Evolutionary conservation across 1,284 basidiomycete species (phyloP).

Genomic region (Microbotryum scabiosae): DNA sequence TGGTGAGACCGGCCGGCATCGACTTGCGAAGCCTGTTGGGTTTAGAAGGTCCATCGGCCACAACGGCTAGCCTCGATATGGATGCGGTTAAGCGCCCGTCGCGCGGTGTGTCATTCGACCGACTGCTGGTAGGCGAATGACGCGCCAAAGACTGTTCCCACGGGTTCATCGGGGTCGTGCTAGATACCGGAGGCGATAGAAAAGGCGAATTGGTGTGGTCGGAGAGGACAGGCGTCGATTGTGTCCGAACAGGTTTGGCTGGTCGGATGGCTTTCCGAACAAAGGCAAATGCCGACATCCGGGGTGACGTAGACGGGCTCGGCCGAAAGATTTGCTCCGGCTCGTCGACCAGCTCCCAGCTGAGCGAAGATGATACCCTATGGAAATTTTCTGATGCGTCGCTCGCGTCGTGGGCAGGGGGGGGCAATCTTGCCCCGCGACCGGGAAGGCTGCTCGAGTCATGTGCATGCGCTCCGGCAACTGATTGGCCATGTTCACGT

Average conservation of each 20-base stretch:
- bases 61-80: neutral
- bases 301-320: neutral
- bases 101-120: neutral
- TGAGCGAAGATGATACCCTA: neutral
- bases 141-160: neutral
- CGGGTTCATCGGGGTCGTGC: neutral
- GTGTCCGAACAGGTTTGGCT: neutral
- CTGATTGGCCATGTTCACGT: no score
- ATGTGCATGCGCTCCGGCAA: neutral
- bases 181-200: neutral
- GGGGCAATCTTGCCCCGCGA: neutral
- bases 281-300: conserved; percentile 5
- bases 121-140: no score
- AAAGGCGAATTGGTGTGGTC: neutral
- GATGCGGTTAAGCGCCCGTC: neutral
- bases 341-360: conserved; percentile 8
- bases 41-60: conserved; percentile 2
- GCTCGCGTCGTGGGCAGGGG: neutral
- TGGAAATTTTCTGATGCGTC: neutral
- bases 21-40: conserved; percentile 7
- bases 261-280: conserved; percentile 7
- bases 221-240: neutral
- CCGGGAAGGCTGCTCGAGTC: neutral
- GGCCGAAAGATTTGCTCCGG: neutral
- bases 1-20: neutral